These are phyloP conservation scores for Saprolegnia diclina DNA, from an alignment of 352 stramenopile species.

Conservation along the genomic window DNA sequence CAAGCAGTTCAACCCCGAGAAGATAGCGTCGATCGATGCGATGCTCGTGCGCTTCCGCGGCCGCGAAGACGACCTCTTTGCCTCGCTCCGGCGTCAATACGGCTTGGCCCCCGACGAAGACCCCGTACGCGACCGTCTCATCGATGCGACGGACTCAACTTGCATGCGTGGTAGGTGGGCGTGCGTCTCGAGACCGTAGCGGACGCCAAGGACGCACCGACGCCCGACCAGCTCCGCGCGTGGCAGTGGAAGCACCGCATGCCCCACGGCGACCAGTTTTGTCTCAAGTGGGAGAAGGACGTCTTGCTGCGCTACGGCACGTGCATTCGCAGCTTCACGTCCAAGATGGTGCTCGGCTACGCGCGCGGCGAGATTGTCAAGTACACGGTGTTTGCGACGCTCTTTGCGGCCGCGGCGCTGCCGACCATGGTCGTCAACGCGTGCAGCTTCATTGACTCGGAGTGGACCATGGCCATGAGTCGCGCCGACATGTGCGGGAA, in stretches of 20 bases:
- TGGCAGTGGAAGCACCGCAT: slow-evolving; percentile 84
- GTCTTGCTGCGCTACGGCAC: slow-evolving; percentile 66
- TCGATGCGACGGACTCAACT: slow-evolving; percentile 4
- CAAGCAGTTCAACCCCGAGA: slow-evolving; percentile 51
- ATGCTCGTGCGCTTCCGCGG: slow-evolving; percentile 77
- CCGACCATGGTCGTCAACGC: slow-evolving; percentile 62
- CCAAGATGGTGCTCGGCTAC: slow-evolving; percentile 57
- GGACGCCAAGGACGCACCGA: neutral
- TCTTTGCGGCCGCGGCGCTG: slow-evolving; percentile 71
- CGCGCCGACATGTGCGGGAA: slow-evolving; percentile 62
- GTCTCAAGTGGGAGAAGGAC: slow-evolving; percentile 69
- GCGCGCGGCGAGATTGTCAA: slow-evolving; percentile 70
- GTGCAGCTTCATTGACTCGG: slow-evolving; percentile 78
- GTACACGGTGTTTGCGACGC: slow-evolving; percentile 59
- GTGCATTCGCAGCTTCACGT: slow-evolving; percentile 73
- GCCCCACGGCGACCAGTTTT: slow-evolving; percentile 76
- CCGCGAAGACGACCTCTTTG: slow-evolving; percentile 79
- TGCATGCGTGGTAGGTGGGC: slow-evolving; percentile 7
- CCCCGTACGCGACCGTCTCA: slow-evolving; percentile 14
- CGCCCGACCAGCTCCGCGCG: slow-evolving; percentile 37
- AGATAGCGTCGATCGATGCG: slow-evolving; percentile 74
- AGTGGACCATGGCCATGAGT: slow-evolving; percentile 80
- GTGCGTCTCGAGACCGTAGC: slow-evolving; percentile 10
- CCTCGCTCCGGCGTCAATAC: slow-evolving; percentile 39
- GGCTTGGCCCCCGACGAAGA: slow-evolving; percentile 4